phyloP scores from a whole-genome alignment of 2,329 filamentous ascomycete genomes.

The Epichloe sp. region DNA sequence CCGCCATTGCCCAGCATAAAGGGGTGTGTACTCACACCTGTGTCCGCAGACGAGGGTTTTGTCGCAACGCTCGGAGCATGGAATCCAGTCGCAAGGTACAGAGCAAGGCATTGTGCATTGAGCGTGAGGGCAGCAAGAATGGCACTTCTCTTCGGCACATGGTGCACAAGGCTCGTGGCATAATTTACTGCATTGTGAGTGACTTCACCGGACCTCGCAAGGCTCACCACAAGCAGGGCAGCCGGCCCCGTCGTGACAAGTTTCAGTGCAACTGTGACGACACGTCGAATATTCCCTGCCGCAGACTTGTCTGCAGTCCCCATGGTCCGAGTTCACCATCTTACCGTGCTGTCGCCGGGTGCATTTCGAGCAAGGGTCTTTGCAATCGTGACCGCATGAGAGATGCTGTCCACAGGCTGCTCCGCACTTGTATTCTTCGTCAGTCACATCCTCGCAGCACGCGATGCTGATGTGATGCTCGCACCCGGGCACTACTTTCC shows the following conservation, averaged over 20 bases:
- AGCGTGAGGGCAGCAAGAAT: constrained; percentile 41
- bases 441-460: constrained; percentile 35
- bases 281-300: constrained; percentile 39
- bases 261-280: constrained; percentile 35
- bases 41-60: constrained; percentile 44
- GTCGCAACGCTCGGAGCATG: constrained; percentile 48
- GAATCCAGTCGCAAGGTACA: constrained; percentile 53
- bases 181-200: constrained; percentile 39
- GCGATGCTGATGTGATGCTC: constrained; percentile 34
- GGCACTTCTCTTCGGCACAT: constrained; percentile 41
- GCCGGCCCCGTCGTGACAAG: constrained; percentile 36
- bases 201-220: constrained; percentile 44
- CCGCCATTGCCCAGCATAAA: no score
- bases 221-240: constrained; percentile 34
- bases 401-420: constrained; percentile 31
- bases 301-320: constrained; percentile 34
- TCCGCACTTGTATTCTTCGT: constrained; percentile 31
- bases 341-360: constrained; percentile 19
- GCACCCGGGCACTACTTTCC: constrained; percentile 39
- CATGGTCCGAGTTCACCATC: constrained; percentile 27
- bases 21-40: constrained; percentile 28
- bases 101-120: constrained; percentile 45
- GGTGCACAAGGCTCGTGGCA: constrained; percentile 50
- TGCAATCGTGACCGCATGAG: constrained; percentile 47
- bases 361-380: constrained; percentile 35